These are phyloP conservation scores for Boletus subcaerulescens DNA, from an alignment of 768 basidiomycete genomes.

Conservation along the genomic window DNA sequence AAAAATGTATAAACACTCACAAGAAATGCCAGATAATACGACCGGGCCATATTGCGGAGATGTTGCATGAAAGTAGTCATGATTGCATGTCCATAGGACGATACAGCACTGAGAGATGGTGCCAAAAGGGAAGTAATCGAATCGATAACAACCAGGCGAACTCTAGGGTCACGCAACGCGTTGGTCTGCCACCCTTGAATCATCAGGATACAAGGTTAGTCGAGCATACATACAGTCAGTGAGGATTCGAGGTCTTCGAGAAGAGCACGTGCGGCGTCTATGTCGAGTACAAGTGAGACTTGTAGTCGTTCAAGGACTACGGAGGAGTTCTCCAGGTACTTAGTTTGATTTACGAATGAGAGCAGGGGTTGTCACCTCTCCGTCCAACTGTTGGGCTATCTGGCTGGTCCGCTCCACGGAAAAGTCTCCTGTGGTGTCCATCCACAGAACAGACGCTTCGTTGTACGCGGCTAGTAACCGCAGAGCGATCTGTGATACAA, in stretches of 20 bases:
- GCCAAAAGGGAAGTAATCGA: conserved; percentile 60
- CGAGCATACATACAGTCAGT: conserved; percentile 24
- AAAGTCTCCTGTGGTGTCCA: conserved; percentile 72
- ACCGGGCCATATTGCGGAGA: conserved; percentile 49
- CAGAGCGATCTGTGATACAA: conserved; percentile 59
- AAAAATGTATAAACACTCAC: conserved; percentile 38
- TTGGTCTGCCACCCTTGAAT: conserved; percentile 11
- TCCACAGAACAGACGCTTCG: conserved; percentile 54
- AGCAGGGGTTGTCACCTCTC: conserved; percentile 23
- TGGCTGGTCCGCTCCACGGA: conserved; percentile 45
- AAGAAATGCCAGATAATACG: conserved; percentile 45
- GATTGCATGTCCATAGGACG: conserved; percentile 71
- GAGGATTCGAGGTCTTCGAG: conserved; percentile 42
- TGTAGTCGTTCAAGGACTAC: conserved; percentile 54
- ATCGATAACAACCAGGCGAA: conserved; percentile 61
- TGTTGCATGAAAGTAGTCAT: conserved; percentile 73
- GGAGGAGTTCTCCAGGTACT: conserved; percentile 23
- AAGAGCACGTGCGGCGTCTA: conserved; percentile 50
- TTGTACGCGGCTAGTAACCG: conserved; percentile 43
- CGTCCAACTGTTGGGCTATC: conserved; percentile 32
- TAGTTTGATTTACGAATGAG: not conserved
- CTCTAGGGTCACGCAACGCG: conserved; percentile 10
- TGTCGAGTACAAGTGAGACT: conserved; percentile 55
- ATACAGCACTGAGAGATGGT: conserved; percentile 59
- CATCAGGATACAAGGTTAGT: not conserved